phyloP scores from a whole-genome alignment of 2,329 filamentous ascomycete genomes.

The Zalaria sp. region DNA sequence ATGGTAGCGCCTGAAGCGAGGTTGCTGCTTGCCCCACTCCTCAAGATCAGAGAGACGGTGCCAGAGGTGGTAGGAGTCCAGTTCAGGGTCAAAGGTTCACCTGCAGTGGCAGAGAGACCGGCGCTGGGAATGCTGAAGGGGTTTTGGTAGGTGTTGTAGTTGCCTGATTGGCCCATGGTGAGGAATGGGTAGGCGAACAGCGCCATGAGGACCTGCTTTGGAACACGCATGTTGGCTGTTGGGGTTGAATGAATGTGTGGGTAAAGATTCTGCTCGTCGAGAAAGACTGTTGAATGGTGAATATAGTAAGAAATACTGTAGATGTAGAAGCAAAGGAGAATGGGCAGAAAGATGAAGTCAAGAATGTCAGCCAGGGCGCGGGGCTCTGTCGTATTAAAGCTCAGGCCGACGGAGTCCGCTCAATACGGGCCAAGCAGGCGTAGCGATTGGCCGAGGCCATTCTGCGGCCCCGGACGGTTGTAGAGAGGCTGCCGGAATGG shows the following conservation, averaged over 20 bases:
- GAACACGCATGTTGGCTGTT: slow-evolving; percentile 29
- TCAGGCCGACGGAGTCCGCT: no score
- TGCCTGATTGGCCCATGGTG: slow-evolving; percentile 18
- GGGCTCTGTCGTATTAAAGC: no score
- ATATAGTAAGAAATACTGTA: not conserved
- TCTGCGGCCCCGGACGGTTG: not conserved
- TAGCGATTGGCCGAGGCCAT: no score
- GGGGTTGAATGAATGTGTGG: not conserved
- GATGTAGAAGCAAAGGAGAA: not conserved
- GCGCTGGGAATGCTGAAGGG: slow-evolving; percentile 31
- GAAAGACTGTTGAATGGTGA: not conserved
- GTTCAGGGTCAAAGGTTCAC: slow-evolving; percentile 28
- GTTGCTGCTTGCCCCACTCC: slow-evolving; percentile 23
- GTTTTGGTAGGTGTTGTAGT: slow-evolving; percentile 18
- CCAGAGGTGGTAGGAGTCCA: slow-evolving; percentile 37
- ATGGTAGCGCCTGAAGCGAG: slow-evolving; percentile 23
- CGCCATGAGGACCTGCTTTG: slow-evolving; percentile 27
- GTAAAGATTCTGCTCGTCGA: not conserved
- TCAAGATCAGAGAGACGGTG: slow-evolving; percentile 36
- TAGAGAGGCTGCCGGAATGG: slow-evolving; percentile 1
- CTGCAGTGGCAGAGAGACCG: slow-evolving; percentile 32
- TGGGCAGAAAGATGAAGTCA: not conserved
- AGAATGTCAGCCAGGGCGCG: not conserved
- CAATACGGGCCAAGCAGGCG: no score
- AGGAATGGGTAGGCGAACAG: slow-evolving; percentile 29